phyloP scores from a whole-genome alignment of 441 rosid species.

The Bruguiera hainesii region DNA sequence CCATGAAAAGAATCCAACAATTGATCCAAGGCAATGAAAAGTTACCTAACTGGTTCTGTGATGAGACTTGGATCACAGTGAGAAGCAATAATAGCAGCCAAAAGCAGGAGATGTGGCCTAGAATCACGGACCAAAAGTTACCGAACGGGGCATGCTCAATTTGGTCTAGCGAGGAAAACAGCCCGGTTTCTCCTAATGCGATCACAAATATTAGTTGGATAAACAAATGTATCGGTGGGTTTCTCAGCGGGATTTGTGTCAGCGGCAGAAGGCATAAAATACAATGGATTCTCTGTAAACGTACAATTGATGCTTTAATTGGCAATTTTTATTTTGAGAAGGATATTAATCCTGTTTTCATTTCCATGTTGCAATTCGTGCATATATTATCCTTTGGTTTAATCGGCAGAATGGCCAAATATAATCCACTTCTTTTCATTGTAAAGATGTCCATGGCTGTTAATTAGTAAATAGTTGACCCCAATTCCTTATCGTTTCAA shows the following conservation, averaged over 20 bases:
- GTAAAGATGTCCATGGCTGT: too few relatives aligned
- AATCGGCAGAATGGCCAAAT: too few relatives aligned
- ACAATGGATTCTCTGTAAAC: constrained; percentile 8
- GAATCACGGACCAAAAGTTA: background rate
- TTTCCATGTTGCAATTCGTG: background rate
- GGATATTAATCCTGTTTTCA: background rate
- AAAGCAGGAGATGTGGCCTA: background rate
- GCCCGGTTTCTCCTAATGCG: background rate
- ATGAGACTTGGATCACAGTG: constrained; percentile 59
- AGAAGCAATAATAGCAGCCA: constrained; percentile 30
- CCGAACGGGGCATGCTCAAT: background rate
- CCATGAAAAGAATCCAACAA: constrained; percentile 43
- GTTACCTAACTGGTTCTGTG: constrained; percentile 37
- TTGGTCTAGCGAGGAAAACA: constrained; percentile 13
- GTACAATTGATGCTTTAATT: background rate
- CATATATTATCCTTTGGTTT: background rate
- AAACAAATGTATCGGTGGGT: constrained; percentile 7
- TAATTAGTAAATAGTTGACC: too few relatives aligned
- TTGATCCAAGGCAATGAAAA: constrained; percentile 23
- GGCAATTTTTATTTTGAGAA: background rate
- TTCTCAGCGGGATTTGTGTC: background rate
- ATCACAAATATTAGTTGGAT: constrained; percentile 3
- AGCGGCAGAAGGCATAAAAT: background rate
- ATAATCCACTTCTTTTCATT: too few relatives aligned
- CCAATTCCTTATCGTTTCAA: too few relatives aligned